Conservation (phyloP, 441 rosid genomes). For the Adansonia rubrostipa region DNA sequence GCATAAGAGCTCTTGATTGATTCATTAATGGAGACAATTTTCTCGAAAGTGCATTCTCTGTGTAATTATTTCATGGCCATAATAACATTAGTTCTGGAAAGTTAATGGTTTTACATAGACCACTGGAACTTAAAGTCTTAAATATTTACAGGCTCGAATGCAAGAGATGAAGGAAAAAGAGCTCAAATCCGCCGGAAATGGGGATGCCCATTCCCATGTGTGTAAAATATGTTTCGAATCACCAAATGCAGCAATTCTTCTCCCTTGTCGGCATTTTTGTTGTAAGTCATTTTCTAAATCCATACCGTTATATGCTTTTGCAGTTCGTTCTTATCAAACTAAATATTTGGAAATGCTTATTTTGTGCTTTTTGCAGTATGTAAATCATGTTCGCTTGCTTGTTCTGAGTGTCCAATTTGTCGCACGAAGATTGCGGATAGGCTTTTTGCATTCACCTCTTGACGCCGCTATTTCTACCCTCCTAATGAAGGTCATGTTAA, state of each 20-base stretch:
- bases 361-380: slow-evolving; percentile 70
- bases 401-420: slow-evolving; percentile 97
- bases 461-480: slow-evolving; percentile 40
- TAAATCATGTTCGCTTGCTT: slow-evolving; percentile 95
- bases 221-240: slow-evolving; percentile 96
- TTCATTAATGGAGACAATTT: neutral
- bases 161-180: slow-evolving; percentile 97
- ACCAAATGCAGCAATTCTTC: slow-evolving; percentile 91
- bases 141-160: slow-evolving; percentile 75
- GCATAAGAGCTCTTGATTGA: neutral
- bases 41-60: neutral
- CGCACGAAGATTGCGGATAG: slow-evolving; percentile 91
- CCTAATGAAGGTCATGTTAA: slow-evolving; percentile 48
- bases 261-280: slow-evolving; percentile 98
- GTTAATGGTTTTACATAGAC: neutral
- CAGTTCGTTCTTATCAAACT: neutral
- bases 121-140: neutral
- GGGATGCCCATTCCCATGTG: slow-evolving; percentile 83
- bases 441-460: slow-evolving; percentile 89
- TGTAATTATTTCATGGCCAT: neutral
- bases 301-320: slow-evolving; percentile 5
- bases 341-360: neutral
- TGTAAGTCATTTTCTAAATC: slow-evolving; percentile 53
- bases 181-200: slow-evolving; percentile 64
- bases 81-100: neutral